Percentiles rank a stretch among this genome's conserved stretches.
Conservation (phyloP, 306 rosid genomes). For the Casuarina cunninghamiana region DNA sequence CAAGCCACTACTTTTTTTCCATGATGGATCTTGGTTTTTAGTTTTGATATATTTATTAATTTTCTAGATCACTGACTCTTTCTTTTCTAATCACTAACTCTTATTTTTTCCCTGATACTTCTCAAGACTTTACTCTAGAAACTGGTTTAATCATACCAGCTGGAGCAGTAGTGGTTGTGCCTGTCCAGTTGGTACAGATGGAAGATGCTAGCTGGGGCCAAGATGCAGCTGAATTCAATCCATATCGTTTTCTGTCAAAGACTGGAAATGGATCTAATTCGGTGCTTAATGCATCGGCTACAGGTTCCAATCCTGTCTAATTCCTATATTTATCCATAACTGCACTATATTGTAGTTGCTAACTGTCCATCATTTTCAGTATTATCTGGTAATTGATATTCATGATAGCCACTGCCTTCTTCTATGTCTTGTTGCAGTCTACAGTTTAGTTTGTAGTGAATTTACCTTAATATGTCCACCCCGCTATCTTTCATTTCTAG, state of each 20-base stretch:
- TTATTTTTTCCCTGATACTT: constrained; percentile 24
- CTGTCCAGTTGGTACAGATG: constrained; percentile 67
- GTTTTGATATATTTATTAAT: neutral
- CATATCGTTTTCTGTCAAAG: constrained; percentile 63
- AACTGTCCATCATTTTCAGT: neutral
- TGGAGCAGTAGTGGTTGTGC: constrained; percentile 67
- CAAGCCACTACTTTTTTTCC: neutral
- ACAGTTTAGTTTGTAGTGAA: neutral
- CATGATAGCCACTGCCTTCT: neutral
- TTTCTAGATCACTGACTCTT: neutral
- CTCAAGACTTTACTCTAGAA: constrained; percentile 56
- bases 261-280: constrained; percentile 41
- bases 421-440: neutral
- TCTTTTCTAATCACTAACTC: constrained; percentile 13
- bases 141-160: constrained; percentile 69
- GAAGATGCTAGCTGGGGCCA: constrained; percentile 74
- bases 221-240: constrained; percentile 65
- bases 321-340: neutral
- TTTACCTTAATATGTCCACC: too few species aligned
- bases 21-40: neutral
- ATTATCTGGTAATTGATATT: neutral
- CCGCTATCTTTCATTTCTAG: neutral
- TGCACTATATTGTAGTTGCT: neutral
- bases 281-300: constrained; percentile 22
- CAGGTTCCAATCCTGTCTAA: constrained; percentile 32